Evolutionary conservation across 768 basidiomycete genomes (phyloP), one percentile per base, ranked within the genome.

Genomic region (Ramaria sp.): DNA sequence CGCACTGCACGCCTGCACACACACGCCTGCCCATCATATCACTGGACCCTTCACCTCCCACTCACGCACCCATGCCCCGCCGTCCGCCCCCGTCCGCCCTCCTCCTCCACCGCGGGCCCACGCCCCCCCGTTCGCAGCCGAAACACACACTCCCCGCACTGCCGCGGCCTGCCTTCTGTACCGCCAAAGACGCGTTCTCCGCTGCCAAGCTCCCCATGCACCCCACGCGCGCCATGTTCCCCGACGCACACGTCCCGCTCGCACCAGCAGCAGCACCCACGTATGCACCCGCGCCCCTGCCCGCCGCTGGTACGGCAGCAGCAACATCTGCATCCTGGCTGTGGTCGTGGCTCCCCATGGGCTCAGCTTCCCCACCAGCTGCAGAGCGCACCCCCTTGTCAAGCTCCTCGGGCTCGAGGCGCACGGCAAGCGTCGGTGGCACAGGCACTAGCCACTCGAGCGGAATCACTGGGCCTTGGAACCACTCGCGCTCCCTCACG

Each of bases 81-180:
- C 82, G 87, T 31, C 71, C 78, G 31, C 82, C 87, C 1, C 87
- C 87, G 5, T 75, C 80, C 45, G 74, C 84, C 30, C 79, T 89
- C 59, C 78, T 73, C 49, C 78, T 88, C 57, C 69, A 76, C 57
- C 68, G 72, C 38, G 86, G 84, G 13, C 84, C 84, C 4, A 74
- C 78, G 27, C 84, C 85, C 2, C 66, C 78, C n/a, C 76, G 83
- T 60, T 78, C 78, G 51, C 61, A 72, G 46, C 78, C 84, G 20
- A 85, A 78, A 64, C 83, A 88, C 68, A 76, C 72, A 13, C 72
- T 88, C 61, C 88, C 88, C 12, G 77, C 80, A n/a, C 22, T 83
- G 27, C 87, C 87, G 11, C 71, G 72, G 39, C 84, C 84, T 0
- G 66, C 68, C 5, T 70, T 73, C 62, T 33, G 30, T 15, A 13